These are phyloP conservation scores for Blastobotrys chiropterorum DNA, from an alignment of 805 yeast genomes.

Conservation along the genomic window DNA sequence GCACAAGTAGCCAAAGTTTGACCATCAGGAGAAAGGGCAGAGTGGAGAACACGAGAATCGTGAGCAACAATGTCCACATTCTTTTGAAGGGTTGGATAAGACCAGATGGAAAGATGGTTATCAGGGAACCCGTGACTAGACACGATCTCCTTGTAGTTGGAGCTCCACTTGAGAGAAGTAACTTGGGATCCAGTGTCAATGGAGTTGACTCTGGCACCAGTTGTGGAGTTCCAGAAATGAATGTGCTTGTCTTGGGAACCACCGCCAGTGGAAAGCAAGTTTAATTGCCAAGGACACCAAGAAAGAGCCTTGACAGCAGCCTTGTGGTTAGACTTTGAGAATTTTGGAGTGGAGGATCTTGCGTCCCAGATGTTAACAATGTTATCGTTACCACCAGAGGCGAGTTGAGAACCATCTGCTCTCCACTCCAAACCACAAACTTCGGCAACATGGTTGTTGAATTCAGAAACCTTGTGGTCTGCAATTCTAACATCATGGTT, in stretches of 20 bases:
- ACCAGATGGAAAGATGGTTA: constrained; percentile 75
- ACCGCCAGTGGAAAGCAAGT: constrained; percentile 92
- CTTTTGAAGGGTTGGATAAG: constrained; percentile 77
- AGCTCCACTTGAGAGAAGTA: constrained; percentile 88
- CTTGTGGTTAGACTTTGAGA: constrained; percentile 69
- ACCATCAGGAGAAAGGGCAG: constrained; percentile 85
- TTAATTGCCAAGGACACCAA: constrained; percentile 86
- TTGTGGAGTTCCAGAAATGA: constrained; percentile 92
- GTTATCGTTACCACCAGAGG: constrained; percentile 93
- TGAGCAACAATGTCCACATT: constrained; percentile 92
- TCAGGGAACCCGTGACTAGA: constrained; percentile 93
- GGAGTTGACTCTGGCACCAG: constrained; percentile 79
- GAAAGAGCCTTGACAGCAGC: constrained; percentile 95
- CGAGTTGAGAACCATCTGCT: constrained; percentile 75
- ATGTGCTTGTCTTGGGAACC: constrained; percentile 85
- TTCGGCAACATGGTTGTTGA: constrained; percentile 74
- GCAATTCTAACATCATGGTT: constrained; percentile 88
- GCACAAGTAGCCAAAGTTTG: constrained; percentile 90
- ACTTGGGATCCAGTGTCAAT: constrained; percentile 93
- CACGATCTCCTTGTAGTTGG: constrained; percentile 57
- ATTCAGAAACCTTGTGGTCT: constrained; percentile 57
- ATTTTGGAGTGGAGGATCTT: constrained; percentile 59
- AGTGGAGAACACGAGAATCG: constrained; percentile 76
- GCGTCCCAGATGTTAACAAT: constrained; percentile 91
- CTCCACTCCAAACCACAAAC: constrained; percentile 90